Evolutionary conservation across 2,329 filamentous ascomycete genomes (phyloP).

Genomic region (Nannizziopsis arthrosporioides): DNA sequence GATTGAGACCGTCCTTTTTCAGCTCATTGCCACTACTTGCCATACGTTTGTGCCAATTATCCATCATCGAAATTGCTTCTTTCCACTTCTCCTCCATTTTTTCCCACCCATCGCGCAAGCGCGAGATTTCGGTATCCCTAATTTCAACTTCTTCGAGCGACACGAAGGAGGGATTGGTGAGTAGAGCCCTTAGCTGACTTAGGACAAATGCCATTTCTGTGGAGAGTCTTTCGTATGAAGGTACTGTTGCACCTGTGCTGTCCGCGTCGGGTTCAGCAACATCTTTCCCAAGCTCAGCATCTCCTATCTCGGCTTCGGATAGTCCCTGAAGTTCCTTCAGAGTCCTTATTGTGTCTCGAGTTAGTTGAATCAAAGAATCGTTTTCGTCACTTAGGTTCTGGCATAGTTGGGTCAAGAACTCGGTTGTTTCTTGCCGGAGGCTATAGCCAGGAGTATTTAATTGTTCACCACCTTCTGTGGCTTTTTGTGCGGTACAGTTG

Average conservation of each 20-base stretch:
- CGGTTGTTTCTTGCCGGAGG: slow-evolving; percentile 75
- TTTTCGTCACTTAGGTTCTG: slow-evolving; percentile 85
- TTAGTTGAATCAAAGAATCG: slow-evolving; percentile 61
- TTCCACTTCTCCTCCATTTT: slow-evolving; percentile 87
- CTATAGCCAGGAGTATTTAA: slow-evolving; percentile 51
- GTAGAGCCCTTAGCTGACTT: slow-evolving; percentile 65
- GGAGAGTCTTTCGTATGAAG: slow-evolving; percentile 57
- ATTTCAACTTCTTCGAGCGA: slow-evolving; percentile 86
- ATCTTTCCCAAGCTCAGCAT: slow-evolving; percentile 22
- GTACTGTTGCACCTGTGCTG: slow-evolving; percentile 19
- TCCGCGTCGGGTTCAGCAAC: slow-evolving; percentile 12
- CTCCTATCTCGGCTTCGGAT: slow-evolving; percentile 20
- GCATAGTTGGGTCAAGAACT: slow-evolving; percentile 76
- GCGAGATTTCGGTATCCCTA: slow-evolving; percentile 80
- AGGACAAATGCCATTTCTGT: slow-evolving; percentile 64
- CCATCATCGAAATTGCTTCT: slow-evolving; percentile 81
- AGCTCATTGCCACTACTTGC: slow-evolving; percentile 32
- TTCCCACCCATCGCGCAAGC: slow-evolving; percentile 75
- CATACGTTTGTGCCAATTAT: slow-evolving; percentile 80
- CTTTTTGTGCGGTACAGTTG: slow-evolving; percentile 17
- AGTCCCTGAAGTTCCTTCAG: slow-evolving; percentile 52
- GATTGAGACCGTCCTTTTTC: slow-evolving; percentile 33
- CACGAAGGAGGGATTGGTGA: slow-evolving; percentile 94
- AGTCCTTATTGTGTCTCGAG: slow-evolving; percentile 58
- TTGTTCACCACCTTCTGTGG: slow-evolving; percentile 28